Evolutionary conservation across 2,329 filamentous ascomycete genomes (phyloP).

Genomic region (Aspergillus udagawae): DNA sequence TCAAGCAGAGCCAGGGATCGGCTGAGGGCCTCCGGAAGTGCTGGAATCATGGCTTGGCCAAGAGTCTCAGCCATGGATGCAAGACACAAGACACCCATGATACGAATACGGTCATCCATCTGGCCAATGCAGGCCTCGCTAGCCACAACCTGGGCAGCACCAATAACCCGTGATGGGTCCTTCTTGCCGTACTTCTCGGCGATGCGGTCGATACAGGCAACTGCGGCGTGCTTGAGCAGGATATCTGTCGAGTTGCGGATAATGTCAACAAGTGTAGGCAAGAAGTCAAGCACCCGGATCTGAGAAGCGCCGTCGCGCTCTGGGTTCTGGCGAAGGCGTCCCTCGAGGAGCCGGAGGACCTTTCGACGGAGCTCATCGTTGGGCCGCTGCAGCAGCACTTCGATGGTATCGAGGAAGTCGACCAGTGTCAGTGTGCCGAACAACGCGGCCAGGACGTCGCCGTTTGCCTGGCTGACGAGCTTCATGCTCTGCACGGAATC

Average conservation of each 20-base stretch:
- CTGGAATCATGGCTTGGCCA: slow-evolving; percentile 76
- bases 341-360: slow-evolving; percentile 74
- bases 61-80: slow-evolving; percentile 86
- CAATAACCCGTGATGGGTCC: slow-evolving; percentile 70
- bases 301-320: slow-evolving; percentile 66
- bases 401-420: slow-evolving; percentile 85
- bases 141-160: slow-evolving; percentile 72
- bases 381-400: slow-evolving; percentile 71
- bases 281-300: slow-evolving; percentile 68
- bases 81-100: slow-evolving; percentile 84
- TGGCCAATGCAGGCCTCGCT: slow-evolving; percentile 73
- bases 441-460: slow-evolving; percentile 71
- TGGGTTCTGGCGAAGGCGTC: slow-evolving; percentile 69
- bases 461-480: slow-evolving; percentile 43
- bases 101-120: slow-evolving; percentile 65
- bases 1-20: slow-evolving; percentile 68
- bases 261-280: slow-evolving; percentile 73
- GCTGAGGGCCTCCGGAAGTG: slow-evolving; percentile 72
- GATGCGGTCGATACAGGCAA: slow-evolving; percentile 88
- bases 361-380: slow-evolving; percentile 73
- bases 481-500: slow-evolving; percentile 45
- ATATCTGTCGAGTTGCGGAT: slow-evolving; percentile 69
- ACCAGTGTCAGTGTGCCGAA: slow-evolving; percentile 78
- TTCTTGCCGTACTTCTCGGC: slow-evolving; percentile 94
- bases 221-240: slow-evolving; percentile 75